phyloP scores from a whole-genome alignment of 1,284 basidiomycete genomes.

The Waitea zeae region DNA sequence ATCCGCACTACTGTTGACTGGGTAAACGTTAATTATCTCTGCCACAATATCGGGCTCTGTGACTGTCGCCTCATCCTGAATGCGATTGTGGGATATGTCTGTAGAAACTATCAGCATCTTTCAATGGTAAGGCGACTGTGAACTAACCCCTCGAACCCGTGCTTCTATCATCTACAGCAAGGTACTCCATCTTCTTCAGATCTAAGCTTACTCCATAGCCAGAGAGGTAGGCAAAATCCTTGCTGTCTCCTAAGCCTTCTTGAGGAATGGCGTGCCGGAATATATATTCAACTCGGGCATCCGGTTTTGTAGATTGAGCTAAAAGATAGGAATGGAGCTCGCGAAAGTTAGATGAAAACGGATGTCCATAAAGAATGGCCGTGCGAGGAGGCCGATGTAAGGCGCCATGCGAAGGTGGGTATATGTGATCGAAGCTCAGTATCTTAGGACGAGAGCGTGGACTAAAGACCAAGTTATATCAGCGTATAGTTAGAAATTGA shows the following conservation, averaged over 20 bases:
- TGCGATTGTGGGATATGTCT: too few relatives aligned
- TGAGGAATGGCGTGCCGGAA: constrained; percentile 47
- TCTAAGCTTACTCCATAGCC: constrained; percentile 89
- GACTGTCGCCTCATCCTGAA: background rate
- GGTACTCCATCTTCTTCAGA: constrained; percentile 94
- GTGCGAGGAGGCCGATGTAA: constrained; percentile 28
- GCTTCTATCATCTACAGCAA: constrained; percentile 77
- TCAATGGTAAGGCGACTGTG: constrained; percentile 7
- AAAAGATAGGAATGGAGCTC: constrained; percentile 50
- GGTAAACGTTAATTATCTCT: constrained; percentile 34
- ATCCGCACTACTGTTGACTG: constrained; percentile 32
- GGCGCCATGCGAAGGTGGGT: constrained; percentile 24
- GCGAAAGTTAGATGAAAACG: constrained; percentile 40
- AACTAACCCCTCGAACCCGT: constrained; percentile 7
- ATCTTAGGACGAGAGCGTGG: constrained; percentile 19
- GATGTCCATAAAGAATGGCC: constrained; percentile 60
- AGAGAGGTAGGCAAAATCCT: constrained; percentile 34
- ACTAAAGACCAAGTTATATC: background rate
- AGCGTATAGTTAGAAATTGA: constrained; percentile 4
- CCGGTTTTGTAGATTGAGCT: constrained; percentile 23
- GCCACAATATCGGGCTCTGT: constrained; percentile 22
- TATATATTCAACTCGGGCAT: constrained; percentile 48
- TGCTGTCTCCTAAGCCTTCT: constrained; percentile 7
- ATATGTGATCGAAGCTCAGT: constrained; percentile 58
- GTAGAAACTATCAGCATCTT: background rate